phyloP scores from a whole-genome alignment of 768 basidiomycete species.

The Termitomyces sp. region DNA sequence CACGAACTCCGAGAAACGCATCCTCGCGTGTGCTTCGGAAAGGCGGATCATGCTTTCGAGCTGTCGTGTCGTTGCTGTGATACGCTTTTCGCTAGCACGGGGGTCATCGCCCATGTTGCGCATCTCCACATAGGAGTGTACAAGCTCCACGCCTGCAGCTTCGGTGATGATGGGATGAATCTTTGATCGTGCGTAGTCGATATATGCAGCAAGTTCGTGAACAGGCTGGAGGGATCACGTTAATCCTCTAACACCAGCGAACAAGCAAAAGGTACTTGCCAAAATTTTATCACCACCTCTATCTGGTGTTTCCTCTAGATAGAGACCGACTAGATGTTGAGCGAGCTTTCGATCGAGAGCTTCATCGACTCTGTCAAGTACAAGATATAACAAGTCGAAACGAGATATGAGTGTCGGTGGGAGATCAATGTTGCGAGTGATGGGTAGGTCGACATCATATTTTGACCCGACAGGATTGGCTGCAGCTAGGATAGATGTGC shows the following conservation, averaged over 20 bases:
- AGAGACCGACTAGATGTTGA: conserved; percentile 88
- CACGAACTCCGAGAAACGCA: conserved; percentile 90
- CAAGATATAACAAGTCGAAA: conserved; percentile 94
- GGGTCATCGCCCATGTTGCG: conserved; percentile 90
- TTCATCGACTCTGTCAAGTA: conserved; percentile 94
- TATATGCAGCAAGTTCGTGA: conserved; percentile 89
- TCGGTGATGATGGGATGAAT: conserved; percentile 86
- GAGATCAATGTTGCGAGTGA: conserved; percentile 94
- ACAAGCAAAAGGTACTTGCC: conserved; percentile 41
- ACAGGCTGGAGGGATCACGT: conserved; percentile 55
- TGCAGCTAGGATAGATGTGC: conserved; percentile 97
- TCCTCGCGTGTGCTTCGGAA: conserved; percentile 93
- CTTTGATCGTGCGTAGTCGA: conserved; percentile 85
- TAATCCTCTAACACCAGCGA: neutral
- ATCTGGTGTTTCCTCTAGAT: conserved; percentile 85
- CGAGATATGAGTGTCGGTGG: conserved; percentile 97
- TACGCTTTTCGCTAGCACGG: conserved; percentile 84
- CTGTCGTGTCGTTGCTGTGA: conserved; percentile 97
- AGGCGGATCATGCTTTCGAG: conserved; percentile 97
- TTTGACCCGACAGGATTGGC: conserved; percentile 97
- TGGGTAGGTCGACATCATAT: conserved; percentile 88
- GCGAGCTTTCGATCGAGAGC: conserved; percentile 80
- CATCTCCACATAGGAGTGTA: conserved; percentile 88
- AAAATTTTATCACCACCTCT: conserved; percentile 67
- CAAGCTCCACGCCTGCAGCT: conserved; percentile 82